These are phyloP conservation scores for Blastocystis sp. DNA, from an alignment of 352 stramenopile genomes.

Conservation along the genomic window DNA sequence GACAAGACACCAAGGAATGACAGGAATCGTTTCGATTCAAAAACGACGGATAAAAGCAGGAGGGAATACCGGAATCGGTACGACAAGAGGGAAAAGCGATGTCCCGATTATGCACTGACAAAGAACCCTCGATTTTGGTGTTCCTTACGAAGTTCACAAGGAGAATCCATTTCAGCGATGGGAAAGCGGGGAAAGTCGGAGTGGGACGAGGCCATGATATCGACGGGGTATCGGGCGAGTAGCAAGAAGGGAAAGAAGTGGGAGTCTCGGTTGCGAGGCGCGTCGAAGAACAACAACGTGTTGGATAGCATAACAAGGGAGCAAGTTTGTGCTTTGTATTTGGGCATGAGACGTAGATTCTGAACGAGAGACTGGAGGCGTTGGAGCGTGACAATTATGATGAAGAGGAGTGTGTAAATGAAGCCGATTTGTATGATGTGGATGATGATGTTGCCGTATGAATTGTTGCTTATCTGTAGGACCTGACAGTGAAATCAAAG, in stretches of 20 bases:
- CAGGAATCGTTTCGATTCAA: not conserved
- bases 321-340: not conserved
- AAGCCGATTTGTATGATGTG: conserved; percentile 36
- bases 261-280: not conserved
- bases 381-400: conserved; percentile 47
- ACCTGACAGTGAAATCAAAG: not conserved
- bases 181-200: conserved; percentile 21
- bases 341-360: not conserved
- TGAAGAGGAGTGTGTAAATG: conserved; percentile 38
- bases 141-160: not conserved
- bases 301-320: conserved; percentile 22
- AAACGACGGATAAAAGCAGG: not conserved
- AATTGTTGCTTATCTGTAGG: not conserved
- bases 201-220: conserved; percentile 36
- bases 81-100: not conserved
- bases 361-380: conserved; percentile 42
- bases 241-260: conserved; percentile 28
- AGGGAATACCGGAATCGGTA: not conserved
- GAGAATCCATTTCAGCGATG: not conserved
- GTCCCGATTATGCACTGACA: not conserved
- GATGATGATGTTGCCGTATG: not conserved
- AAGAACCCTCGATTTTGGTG: not conserved
- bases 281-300: conserved; percentile 24
- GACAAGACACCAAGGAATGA: not conserved
- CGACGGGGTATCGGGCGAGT: not conserved